Evolutionary conservation across 2,329 filamentous ascomycete genomes (phyloP).

Genomic region (Thielaviopsis cerberus): DNA sequence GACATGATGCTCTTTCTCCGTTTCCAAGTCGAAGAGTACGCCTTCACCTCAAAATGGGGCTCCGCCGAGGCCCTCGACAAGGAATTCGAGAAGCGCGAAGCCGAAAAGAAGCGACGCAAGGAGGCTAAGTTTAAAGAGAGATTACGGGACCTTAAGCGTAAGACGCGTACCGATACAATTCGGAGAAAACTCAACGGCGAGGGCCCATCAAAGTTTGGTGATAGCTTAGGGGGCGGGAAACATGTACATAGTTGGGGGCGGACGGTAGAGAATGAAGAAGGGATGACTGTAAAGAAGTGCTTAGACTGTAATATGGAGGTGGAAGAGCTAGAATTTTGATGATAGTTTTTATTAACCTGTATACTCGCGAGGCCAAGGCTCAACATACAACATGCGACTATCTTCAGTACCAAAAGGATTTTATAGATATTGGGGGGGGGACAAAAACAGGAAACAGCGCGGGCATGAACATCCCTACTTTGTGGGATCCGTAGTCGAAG

Average conservation of each 20-base stretch:
- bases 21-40: slow-evolving; percentile 87
- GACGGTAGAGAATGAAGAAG: slow-evolving; percentile 48
- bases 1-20: slow-evolving; percentile 97
- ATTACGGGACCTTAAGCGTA: slow-evolving; percentile 75
- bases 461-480: too few species aligned
- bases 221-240: slow-evolving; percentile 47
- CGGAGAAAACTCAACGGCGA: slow-evolving; percentile 45
- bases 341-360: background rate
- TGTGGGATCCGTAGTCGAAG: too few species aligned
- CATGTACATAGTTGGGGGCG: slow-evolving; percentile 83
- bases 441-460: slow-evolving; percentile 86
- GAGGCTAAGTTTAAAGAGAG: slow-evolving; percentile 85
- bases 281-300: slow-evolving; percentile 66
- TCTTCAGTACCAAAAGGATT: slow-evolving; percentile 78
- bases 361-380: too few species aligned
- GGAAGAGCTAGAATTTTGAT: slow-evolving; percentile 50
- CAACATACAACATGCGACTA: too few species aligned
- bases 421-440: slow-evolving; percentile 87
- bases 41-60: slow-evolving; percentile 80
- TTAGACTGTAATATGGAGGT: slow-evolving; percentile 60
- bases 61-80: slow-evolving; percentile 67
- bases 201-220: slow-evolving; percentile 49
- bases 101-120: slow-evolving; percentile 66
- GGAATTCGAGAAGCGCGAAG: slow-evolving; percentile 65
- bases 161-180: slow-evolving; percentile 80